Evolutionary conservation across 495 filamentous ascomycete species (phyloP), one percentile per base, ranked within the genome.

Genomic region (Penicillium robsamsonii): DNA sequence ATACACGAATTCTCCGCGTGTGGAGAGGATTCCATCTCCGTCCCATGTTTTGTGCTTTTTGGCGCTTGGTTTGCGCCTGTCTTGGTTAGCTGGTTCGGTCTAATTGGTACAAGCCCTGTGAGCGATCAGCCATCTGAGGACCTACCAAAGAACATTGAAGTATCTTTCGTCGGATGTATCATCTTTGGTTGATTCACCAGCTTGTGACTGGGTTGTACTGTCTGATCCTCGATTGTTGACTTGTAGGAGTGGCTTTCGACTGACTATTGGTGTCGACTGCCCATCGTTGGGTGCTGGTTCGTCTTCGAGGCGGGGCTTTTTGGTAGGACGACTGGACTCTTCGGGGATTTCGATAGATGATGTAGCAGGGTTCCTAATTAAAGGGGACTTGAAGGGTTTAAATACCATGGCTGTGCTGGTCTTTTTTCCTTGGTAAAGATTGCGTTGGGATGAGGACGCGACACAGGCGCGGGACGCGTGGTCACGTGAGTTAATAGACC

Each of bases 31-130:
- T 3, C 88, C 89, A 67, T 93, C 89, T n/a, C 89, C 88, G 68
- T 92, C 89, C 86, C 90, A 93, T 15, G 87, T 91, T 66, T 92
- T 93, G 72, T 92, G 83, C 71, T 92, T 93, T 68, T 91, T 93
- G 13, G 73, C 78, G 0, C 86, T 90, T 47, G 82, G 84, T 66
- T 89, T 91, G 18, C 89, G 84, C 87, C 86, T 88, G 58, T 46
- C 25, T 17, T 13, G 18, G 43, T 66, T 31, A 57, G 40, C 31
- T 41, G 18, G 4, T 25, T 37, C 29, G 42, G 0, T 25, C 7
- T 37, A 5, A 10, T 46, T 38, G 30, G 18, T 37, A 10, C n/a
- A 11, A 5, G 30, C 2, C 5, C 4, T 18, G 33, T 18, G 27
- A 18, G 29, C 24, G 25, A 13, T 20, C 10, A 51, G 1, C 13